Conservation (phyloP, 352 stramenopile genomes). For the Globisporangium uncinulatum region DNA sequence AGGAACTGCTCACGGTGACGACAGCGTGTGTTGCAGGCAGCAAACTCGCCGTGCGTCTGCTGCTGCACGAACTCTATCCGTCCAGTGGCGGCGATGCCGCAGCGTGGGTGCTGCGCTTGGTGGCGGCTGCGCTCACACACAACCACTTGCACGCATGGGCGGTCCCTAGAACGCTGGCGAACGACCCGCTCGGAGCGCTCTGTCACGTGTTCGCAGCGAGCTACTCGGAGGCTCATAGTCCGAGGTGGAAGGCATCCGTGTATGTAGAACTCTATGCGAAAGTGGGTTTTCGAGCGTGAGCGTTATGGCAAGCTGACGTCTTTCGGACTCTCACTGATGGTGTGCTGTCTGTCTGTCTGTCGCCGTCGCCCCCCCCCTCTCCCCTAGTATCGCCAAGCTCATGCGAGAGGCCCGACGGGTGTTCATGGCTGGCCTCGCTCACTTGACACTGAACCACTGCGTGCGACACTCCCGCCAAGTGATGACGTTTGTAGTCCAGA, state of each 20-base stretch:
- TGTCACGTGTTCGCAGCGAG: slow-evolving; percentile 7
- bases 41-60: not conserved
- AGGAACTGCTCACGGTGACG: not conserved
- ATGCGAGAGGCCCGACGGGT: slow-evolving; percentile 1
- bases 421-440: not conserved
- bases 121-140: not conserved
- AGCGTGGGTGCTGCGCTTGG: not conserved
- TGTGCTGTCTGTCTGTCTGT: not conserved
- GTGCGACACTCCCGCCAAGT: not conserved
- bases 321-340: too few relatives aligned
- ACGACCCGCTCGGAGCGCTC: not conserved
- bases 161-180: not conserved
- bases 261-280: not conserved
- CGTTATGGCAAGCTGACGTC: too few relatives aligned
- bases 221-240: slow-evolving; percentile 13
- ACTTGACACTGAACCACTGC: not conserved
- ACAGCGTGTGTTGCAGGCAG: not conserved
- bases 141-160: not conserved
- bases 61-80: not conserved
- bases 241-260: slow-evolving; percentile 10
- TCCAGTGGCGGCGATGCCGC: not conserved
- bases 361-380: not conserved
- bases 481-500: not conserved
- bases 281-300: too few relatives aligned
- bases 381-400: not conserved